A percentile compares a stretch with the other conserved stretches of the same genome.
phyloP scores from a whole-genome alignment of 2,329 filamentous ascomycete species.

The Ascocoryne sarcoides region DNA sequence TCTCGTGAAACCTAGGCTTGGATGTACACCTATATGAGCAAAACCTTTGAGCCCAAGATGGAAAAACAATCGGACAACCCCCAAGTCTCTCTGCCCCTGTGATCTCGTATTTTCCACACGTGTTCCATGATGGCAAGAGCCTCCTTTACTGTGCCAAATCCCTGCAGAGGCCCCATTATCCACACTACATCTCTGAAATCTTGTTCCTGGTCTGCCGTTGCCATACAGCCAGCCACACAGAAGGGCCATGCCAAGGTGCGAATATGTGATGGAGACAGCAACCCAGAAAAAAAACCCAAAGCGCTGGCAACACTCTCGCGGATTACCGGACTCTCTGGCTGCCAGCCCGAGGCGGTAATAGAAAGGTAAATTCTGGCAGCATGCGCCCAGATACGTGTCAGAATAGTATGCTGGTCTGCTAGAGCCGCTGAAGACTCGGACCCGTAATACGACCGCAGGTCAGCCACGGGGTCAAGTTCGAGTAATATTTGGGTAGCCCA shows the following conservation, averaged over 20 bases:
- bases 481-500: too few species aligned
- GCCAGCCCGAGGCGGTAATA: slow-evolving; percentile 6
- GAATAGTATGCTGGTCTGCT: not conserved
- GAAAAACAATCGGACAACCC: not conserved
- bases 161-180: not conserved
- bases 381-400: slow-evolving; percentile 7
- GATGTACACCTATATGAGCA: too few species aligned
- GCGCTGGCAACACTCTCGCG: not conserved
- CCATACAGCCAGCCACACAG: not conserved
- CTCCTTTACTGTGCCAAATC: not conserved
- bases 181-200: not conserved
- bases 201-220: not conserved
- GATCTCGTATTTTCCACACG: not conserved
- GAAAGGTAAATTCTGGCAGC: slow-evolving; percentile 3
- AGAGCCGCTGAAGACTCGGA: not conserved
- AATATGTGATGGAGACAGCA: not conserved
- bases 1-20: too few species aligned
- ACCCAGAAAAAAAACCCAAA: not conserved
- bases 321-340: not conserved
- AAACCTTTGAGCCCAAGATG: not conserved
- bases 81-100: not conserved
- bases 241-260: not conserved
- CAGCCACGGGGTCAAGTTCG: slow-evolving; percentile 17
- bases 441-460: not conserved
- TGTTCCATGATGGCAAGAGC: not conserved